Evolutionary conservation across 768 basidiomycete genomes (phyloP).

Genomic region (Collybia sordida): DNA sequence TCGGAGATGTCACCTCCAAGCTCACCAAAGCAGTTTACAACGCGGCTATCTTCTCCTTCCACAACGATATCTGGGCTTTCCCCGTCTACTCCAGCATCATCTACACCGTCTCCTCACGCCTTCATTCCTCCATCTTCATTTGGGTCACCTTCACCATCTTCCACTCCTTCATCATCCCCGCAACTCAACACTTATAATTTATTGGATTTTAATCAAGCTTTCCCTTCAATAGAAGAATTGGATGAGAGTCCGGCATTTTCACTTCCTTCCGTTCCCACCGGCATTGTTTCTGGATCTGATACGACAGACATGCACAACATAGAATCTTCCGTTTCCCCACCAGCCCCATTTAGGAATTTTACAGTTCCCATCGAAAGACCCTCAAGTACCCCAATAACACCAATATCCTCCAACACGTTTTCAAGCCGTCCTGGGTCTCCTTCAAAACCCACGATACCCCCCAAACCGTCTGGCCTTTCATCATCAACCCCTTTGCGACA

Average conservation of each 20-base stretch:
- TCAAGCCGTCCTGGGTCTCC: constrained; percentile 68
- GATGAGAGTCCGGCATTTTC: constrained; percentile 52
- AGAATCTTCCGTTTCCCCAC: constrained; percentile 26
- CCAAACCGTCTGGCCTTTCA: constrained; percentile 42
- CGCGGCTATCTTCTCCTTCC: constrained; percentile 27
- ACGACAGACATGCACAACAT: constrained; percentile 21
- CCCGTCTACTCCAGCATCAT: constrained; percentile 31
- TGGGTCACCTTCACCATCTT: constrained; percentile 75
- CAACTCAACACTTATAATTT: constrained; percentile 36
- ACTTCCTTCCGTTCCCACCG: constrained; percentile 51
- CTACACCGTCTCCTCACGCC: constrained; percentile 53
- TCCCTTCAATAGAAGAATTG: constrained; percentile 77
- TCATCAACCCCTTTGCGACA: constrained; percentile 29
- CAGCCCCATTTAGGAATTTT: constrained; percentile 35
- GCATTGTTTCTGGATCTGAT: constrained; percentile 26
- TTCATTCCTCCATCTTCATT: constrained; percentile 70
- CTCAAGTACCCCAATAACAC: constrained; percentile 70
- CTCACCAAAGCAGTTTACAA: constrained; percentile 36
- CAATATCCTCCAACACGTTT: constrained; percentile 48
- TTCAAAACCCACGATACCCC: constrained; percentile 29
- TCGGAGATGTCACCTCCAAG: constrained; percentile 41
- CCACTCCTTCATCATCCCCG: constrained; percentile 68
- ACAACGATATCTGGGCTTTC: constrained; percentile 22
- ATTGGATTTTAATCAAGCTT: constrained; percentile 63
- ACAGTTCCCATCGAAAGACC: constrained; percentile 52